phyloP scores from a whole-genome alignment of 208 protist species.

The Crithidia thermophila region DNA sequence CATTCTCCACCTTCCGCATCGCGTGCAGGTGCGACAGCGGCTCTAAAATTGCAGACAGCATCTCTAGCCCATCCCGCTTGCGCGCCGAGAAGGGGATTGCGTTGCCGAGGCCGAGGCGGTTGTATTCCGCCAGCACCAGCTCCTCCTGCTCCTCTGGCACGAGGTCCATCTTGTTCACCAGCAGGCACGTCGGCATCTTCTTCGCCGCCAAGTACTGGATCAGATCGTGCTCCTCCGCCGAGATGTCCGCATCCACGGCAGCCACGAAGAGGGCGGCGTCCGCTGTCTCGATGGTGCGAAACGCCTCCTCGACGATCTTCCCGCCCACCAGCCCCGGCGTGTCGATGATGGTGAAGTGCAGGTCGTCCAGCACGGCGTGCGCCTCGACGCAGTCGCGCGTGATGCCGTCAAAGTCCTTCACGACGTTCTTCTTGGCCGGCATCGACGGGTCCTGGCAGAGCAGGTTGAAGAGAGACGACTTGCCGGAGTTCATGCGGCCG shows the following conservation, averaged over 20 bases:
- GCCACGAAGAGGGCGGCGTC: slow-evolving; percentile 85
- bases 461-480: slow-evolving; percentile 92
- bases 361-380: slow-evolving; percentile 58
- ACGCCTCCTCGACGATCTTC: slow-evolving; percentile 80
- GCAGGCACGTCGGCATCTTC: slow-evolving; percentile 67
- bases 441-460: slow-evolving; percentile 71
- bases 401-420: slow-evolving; percentile 89
- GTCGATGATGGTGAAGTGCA: slow-evolving; percentile 92
- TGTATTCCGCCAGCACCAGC: slow-evolving; percentile 63
- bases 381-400: slow-evolving; percentile 90
- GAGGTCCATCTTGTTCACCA: slow-evolving; percentile 93
- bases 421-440: slow-evolving; percentile 60
- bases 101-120: slow-evolving; percentile 67
- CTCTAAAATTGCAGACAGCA: slow-evolving; percentile 69
- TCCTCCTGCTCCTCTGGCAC: slow-evolving; percentile 60
- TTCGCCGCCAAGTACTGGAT: slow-evolving; percentile 70
- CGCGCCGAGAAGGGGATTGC: slow-evolving; percentile 77
- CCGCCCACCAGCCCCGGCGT: slow-evolving; percentile 86
- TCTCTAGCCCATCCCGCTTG: slow-evolving; percentile 69
- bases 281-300: slow-evolving; percentile 83
- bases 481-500: slow-evolving; percentile 90
- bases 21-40: slow-evolving; percentile 83
- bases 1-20: slow-evolving; percentile 79
- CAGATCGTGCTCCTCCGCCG: slow-evolving; percentile 68
- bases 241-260: slow-evolving; percentile 66